Conservation (phyloP, 2,329 filamentous ascomycete species). For the Scolecobasidium constrictum region DNA sequence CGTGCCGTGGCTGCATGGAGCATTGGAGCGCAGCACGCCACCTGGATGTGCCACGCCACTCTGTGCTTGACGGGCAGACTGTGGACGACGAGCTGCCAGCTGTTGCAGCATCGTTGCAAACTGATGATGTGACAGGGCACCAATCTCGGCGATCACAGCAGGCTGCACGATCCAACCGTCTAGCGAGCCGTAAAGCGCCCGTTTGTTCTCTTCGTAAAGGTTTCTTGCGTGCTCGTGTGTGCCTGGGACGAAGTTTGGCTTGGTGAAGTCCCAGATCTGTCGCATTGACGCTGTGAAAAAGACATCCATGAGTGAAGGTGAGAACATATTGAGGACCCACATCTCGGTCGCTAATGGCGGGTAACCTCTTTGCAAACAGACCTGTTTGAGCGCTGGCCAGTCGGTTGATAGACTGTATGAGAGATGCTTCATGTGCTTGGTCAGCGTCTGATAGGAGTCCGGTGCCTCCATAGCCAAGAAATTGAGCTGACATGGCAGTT, state of each 20-base stretch:
- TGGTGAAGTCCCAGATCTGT: background rate
- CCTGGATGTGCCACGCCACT: too few relatives aligned
- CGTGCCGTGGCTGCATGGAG: too few relatives aligned
- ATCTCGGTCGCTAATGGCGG: slow-evolving; percentile 5
- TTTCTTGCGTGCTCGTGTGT: background rate
- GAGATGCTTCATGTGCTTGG: background rate
- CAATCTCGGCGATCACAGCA: too few relatives aligned
- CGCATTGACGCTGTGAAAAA: slow-evolving; percentile 6
- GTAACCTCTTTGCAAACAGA: slow-evolving; percentile 1
- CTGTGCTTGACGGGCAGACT: too few relatives aligned
- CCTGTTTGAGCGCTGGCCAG: background rate
- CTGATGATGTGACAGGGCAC: too few relatives aligned
- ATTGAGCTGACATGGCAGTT: slow-evolving; percentile 1
- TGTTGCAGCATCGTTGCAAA: too few relatives aligned
- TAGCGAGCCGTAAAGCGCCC: too few relatives aligned
- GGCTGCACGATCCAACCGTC: too few relatives aligned
- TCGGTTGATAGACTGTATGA: background rate
- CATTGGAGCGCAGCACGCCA: too few relatives aligned
- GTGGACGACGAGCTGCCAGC: too few relatives aligned
- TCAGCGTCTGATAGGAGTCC: background rate
- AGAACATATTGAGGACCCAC: background rate
- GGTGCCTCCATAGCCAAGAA: background rate
- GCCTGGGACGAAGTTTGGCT: too few relatives aligned
- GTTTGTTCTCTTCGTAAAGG: too few relatives aligned
- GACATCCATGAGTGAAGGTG: slow-evolving; percentile 4